Base-by-base conservation (phyloP, 1,284 basidiomycete species). In the Cystobasidiaceae sp. region DNA sequence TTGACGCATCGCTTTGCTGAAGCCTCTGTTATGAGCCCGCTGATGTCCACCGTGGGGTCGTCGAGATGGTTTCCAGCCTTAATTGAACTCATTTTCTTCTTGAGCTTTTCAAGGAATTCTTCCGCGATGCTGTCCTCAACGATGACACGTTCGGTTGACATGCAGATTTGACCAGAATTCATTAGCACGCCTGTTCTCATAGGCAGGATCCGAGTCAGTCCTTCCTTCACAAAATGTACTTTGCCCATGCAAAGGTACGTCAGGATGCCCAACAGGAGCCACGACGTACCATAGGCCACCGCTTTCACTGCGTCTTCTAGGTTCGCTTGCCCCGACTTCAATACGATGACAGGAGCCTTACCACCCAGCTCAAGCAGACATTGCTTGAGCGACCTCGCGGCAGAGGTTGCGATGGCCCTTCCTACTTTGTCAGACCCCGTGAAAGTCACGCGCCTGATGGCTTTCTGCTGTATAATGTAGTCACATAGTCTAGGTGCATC, bases 151-250 rank as follows among this genome's bases (percentile, higher is more conserved):
- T 48, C 45, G 23, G 45, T 48, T 9, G 45, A 48, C 45, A 48
- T 48, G 45, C 45, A 48, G 45, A 48, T 48, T 19, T 48, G 45
- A 25, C 45, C 45, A 15, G 45, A 48, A 19, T 48, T 48, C 45
- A 48, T 48, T 11, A 48, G 23, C 9, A 48, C 45, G 17, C 45
- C 45, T 48, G 45, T 25, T n/a, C n/a, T n/a, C n/a, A n/a, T n/a
- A n/a, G n/a, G n/a, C n/a, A n/a, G n/a, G n/a, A n/a, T n/a, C n/a
- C n/a, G n/a, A n/a, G n/a, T n/a, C n/a, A n/a, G n/a, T n/a, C n/a
- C n/a, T n/a, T n/a, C n/a, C n/a, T n/a, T n/a, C n/a, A n/a, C n/a
- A 39, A n/a, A n/a, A 39, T 39, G n/a, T n/a, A 11, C n/a, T 11
- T 11, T 39, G 21, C 17, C 13, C 8, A 25, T 15, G 13, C 13